Conservation (phyloP, 202 grass and related monocot species). For the Setaria viridis region DNA sequence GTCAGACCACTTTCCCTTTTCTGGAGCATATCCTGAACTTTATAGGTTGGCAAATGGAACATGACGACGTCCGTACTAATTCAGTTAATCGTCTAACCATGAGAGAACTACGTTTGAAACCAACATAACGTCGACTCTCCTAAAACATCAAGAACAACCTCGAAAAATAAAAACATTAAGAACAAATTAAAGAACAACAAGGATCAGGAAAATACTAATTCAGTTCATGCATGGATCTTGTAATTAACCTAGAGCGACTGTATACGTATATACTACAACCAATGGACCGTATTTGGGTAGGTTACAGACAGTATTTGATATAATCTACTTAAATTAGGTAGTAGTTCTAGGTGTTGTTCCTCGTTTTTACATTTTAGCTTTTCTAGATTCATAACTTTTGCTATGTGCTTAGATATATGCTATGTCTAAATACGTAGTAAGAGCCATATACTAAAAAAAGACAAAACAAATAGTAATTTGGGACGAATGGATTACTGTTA, state of each 20-base stretch:
- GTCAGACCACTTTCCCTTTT: neutral
- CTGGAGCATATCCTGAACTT: neutral
- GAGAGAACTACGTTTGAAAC: neutral
- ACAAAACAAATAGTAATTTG: too few species aligned
- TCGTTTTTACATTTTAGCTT: too few species aligned
- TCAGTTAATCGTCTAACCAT: neutral
- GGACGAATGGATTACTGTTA: too few species aligned
- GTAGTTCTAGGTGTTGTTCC: neutral
- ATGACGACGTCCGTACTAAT: neutral
- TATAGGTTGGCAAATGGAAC: neutral
- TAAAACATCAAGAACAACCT: neutral
- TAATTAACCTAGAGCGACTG: neutral
- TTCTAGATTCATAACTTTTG: too few species aligned
- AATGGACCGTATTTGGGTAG: too few species aligned
- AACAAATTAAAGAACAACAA: neutral
- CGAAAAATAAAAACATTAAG: neutral
- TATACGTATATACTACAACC: too few species aligned
- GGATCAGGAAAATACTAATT: neutral
- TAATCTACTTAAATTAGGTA: neutral
- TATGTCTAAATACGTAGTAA: too few species aligned
- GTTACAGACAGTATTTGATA: too few species aligned
- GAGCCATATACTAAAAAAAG: too few species aligned
- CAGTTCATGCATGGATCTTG: too few species aligned
- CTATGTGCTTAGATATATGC: too few species aligned
- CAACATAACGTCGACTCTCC: neutral